Base-by-base conservation (phyloP, 2,329 filamentous ascomycete genomes). In the Sordariomycetes sp. region DNA sequence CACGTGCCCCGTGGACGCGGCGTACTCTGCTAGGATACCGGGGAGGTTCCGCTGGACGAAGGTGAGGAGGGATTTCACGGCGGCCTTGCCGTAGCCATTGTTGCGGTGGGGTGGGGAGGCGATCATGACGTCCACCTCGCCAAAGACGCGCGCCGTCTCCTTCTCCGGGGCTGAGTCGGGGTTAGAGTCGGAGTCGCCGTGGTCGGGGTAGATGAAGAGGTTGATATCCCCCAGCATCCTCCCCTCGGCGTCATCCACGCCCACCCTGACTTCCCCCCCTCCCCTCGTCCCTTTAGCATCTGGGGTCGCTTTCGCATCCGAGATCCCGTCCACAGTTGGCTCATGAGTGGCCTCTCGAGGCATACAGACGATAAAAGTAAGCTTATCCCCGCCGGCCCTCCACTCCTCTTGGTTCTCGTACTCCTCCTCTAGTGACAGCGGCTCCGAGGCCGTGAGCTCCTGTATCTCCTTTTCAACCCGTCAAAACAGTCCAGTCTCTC, bases 341-440 rank as follows among this genome's bases (percentile, higher is more conserved):
- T 22, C 17, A 5, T 28, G 15, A 13, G 54, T 20, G 22, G 67
- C 59, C 0, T 50, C 28, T 1, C 55, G 55, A 3, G 82, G 78
- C 10, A 76, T 72, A 66, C 90, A 96, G 57, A 88, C 71, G 67
- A 97, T 96, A 64, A 96, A 97, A 0, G 92, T 97, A 60, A 97
- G 70, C 72, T 97, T 97, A 71, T 97, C 91, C 28, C 74, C 70
- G 50, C 94, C 88, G 22, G 73, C 74, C 42, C 90, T 84, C 92
- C 92, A 97, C 61, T 84, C 89, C n/a, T 74, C 72, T 69, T 96
- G 92, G 84, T 96, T 97, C 54, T 82, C 80, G 69, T 94, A 90
- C 74, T 97, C 92, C 66, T 96, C 86, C 1, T 82, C 76, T 0
- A 96, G 75, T 0, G 80, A 84, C 55, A 97, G 78, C 0, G 86